Evolutionary conservation across 1,284 basidiomycete species (phyloP).

Genomic region (Cutaneotrichosporon spelunceum): DNA sequence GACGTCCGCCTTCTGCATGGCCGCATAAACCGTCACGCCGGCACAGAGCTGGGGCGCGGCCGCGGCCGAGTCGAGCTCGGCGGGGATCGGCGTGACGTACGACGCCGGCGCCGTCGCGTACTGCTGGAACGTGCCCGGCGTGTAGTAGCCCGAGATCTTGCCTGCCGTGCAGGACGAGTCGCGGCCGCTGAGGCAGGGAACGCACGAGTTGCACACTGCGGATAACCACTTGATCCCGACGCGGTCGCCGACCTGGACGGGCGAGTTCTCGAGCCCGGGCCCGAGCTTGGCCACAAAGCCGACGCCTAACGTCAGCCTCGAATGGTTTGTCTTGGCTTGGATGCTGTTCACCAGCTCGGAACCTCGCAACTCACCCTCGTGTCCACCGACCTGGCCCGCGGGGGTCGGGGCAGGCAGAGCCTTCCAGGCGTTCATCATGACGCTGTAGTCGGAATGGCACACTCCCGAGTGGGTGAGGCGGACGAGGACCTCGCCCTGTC

Average conservation of each 20-base stretch:
- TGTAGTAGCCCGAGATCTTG: constrained; percentile 19
- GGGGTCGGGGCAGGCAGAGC: constrained; percentile 14
- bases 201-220: constrained; percentile 15
- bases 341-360: too few species aligned
- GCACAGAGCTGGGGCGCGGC: constrained; percentile 59
- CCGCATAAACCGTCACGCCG: constrained; percentile 65
- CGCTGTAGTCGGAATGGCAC: constrained; percentile 20
- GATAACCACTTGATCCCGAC: constrained; percentile 23
- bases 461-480: constrained; percentile 23
- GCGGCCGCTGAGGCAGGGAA: constrained; percentile 13
- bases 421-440: constrained; percentile 22
- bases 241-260: constrained; percentile 22
- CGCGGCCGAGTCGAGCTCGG: constrained; percentile 58
- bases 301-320: constrained; percentile 8
- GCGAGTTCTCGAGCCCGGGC: constrained; percentile 17
- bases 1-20: constrained; percentile 61
- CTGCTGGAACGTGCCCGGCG: constrained; percentile 80
- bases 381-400: constrained; percentile 20
- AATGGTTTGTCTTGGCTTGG: too few species aligned
- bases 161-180: constrained; percentile 13
- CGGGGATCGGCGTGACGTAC: constrained; percentile 69
- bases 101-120: constrained; percentile 56
- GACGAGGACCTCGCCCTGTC: constrained; percentile 17
- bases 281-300: constrained; percentile 20
- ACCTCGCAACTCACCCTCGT: constrained; percentile 22